These are phyloP conservation scores for Paxillus ammoniavirescens DNA, from an alignment of 768 basidiomycete species.

Conservation along the genomic window DNA sequence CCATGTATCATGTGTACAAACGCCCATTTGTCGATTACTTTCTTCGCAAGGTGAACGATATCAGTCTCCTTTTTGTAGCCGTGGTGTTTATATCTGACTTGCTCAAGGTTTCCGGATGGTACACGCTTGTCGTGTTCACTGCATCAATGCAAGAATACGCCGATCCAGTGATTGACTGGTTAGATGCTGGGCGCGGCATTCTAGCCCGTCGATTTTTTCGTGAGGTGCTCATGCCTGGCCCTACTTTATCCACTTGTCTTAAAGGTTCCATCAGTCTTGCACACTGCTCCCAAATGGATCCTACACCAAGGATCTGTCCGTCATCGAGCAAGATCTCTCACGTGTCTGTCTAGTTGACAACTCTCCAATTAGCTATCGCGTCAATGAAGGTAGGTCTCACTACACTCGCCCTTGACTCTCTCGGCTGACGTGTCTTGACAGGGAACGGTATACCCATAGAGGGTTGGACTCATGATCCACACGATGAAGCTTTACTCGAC, in stretches of 20 bases:
- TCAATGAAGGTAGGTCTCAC: conserved; percentile 76
- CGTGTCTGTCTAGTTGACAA: conserved; percentile 95
- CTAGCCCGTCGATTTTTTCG: conserved; percentile 87
- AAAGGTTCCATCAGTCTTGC: conserved; percentile 63
- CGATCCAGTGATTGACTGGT: conserved; percentile 99
- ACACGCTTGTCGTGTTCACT: conserved; percentile 97
- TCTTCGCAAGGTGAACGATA: conserved; percentile 69
- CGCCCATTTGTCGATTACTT: conserved; percentile 97
- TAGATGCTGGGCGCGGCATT: conserved; percentile 92
- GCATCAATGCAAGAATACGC: conserved; percentile 99
- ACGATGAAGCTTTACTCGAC: conserved; percentile 95
- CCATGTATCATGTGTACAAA: conserved; percentile 97
- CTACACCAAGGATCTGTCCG: conserved; percentile 89
- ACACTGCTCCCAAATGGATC: conserved; percentile 89
- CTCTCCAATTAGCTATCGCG: conserved; percentile 87
- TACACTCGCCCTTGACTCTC: not conserved
- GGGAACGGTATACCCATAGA: conserved; percentile 99
- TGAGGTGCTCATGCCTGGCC: conserved; percentile 57
- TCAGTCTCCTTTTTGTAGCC: not conserved
- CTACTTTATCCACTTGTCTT: not conserved
- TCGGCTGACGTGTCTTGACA: conserved; percentile 31
- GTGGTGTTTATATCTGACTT: conserved; percentile 4
- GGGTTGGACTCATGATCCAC: conserved; percentile 98
- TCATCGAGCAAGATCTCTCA: conserved; percentile 89
- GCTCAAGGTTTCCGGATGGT: conserved; percentile 93